Base-by-base conservation (phyloP, 768 basidiomycete species). In the Rhizopogon vulgaris region DNA sequence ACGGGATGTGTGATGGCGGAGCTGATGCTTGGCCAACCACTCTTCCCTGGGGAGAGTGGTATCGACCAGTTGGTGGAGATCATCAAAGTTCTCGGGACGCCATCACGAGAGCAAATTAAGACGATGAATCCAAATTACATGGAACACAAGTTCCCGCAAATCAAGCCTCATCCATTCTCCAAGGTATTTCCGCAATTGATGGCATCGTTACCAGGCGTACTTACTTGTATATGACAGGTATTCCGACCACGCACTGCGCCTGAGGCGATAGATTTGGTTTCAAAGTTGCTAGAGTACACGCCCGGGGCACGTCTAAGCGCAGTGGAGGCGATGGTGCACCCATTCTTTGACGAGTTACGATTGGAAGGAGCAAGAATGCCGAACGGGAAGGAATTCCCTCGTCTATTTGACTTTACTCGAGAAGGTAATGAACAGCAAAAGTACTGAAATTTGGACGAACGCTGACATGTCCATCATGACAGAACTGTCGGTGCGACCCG, bases 41-140 rank as follows among this genome's bases (percentile, higher is more conserved):
- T 99, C 51, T 99, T 99, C 83, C 96, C 96, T 3, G 96, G 96
- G 54, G 96, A 99, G 75, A 91, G 89, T 65, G 94, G 95, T 22
- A 99, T 99, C 64, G 96, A 99, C 73, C 96, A 99, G 74, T 70
- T 99, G 63, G 96, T 99, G 52, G 96, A 99, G 74, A 99, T 99
- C 62, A 99, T 99, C 85, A 99, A 99, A 71, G 94, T 99, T 40
- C 83, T 99, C 49, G 96, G 96, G 14, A 99, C 96, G 18, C 96
- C 96, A 2, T 94, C 96, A 53, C 78, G 95, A 60, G 96, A 98
- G 67, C 96, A 99, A 71, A 99, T 99, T 82, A 98, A 99, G 85
- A 98, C 96, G 60, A 99, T 99, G 96, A 99, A 99, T 72, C 96
- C 96, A 51, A 99, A 99, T 75, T 99, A 99, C 73, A 98, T 98